These are phyloP conservation scores for Amanita pseudoporphyria DNA, from an alignment of 768 basidiomycete species.

Conservation along the genomic window DNA sequence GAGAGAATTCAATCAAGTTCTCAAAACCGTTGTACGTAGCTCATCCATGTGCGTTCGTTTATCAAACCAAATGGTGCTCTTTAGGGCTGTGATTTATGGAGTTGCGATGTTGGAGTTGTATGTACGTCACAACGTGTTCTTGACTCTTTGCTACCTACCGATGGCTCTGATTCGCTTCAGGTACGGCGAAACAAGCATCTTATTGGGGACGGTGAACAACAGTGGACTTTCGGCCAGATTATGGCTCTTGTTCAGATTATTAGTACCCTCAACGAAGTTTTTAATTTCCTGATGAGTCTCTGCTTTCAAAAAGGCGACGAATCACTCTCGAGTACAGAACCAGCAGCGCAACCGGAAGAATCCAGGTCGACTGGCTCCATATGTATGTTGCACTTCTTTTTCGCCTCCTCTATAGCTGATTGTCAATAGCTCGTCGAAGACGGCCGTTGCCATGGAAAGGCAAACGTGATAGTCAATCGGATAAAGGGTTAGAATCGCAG, in stretches of 20 bases:
- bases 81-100: constrained; percentile 8
- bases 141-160: neutral
- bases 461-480: too few relatives aligned
- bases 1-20: neutral
- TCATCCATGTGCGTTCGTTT: neutral
- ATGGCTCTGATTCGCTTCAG: neutral
- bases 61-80: neutral
- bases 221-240: constrained; percentile 10
- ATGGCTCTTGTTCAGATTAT: constrained; percentile 9
- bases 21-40: neutral
- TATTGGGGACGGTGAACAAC: neutral
- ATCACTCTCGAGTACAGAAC: neutral
- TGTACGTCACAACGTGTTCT: constrained; percentile 2
- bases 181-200: constrained; percentile 5
- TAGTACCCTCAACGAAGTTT: constrained; percentile 7
- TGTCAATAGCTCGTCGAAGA: too few relatives aligned
- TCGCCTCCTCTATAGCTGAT: neutral
- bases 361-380: neutral
- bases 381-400: neutral
- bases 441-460: too few relatives aligned
- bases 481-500: too few relatives aligned
- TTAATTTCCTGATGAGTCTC: constrained; percentile 6
- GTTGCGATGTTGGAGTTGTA: constrained; percentile 12
- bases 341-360: neutral
- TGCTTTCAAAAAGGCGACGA: neutral